Evolutionary conservation across 2,329 filamentous ascomycete species (phyloP), one percentile per base, ranked within the genome.

Genomic region (Aureobasidium sp.): DNA sequence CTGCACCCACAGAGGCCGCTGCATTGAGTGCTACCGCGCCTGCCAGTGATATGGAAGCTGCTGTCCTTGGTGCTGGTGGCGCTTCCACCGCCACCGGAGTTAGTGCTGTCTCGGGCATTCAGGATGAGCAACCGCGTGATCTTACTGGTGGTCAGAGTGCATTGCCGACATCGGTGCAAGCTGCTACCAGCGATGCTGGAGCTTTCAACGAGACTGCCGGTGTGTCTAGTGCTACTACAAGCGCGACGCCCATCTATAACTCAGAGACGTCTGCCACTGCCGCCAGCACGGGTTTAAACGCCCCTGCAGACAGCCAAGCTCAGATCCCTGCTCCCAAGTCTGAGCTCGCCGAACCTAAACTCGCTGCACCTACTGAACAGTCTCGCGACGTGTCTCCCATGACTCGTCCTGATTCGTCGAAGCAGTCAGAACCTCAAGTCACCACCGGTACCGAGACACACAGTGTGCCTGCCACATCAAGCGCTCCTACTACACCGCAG

Each of bases 321-420:
- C 56, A 57, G 27, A 47, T 55, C 10, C 53, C 54, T 17, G 52
- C 45, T 16, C 32, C 45, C 29, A 55, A 56, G 48, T 42, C 55
- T 21, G 38, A 29, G 11, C 51, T 53, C 11, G 41, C 34, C 19
- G 32, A 24, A 12, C 32, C 50, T 12, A 25, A 40, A n/a, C 57
- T 63, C 35, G 64, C 62, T 21, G 60, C 64, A 24, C 59, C 64
- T 39, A n/a, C 39, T 19, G 37, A 57, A 45, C 65, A 66, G 47
- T 70, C 67, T 45, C 66, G 70, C 38, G 71, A 72, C 56, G 68
- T 72, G 35, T 71, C 67, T 22, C 70, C 68, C 30, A 69, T 69
- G 64, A 67, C 70, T 57, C 53, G 42, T 7, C 59, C 58, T 32
- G 55, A 53, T 4, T 61, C 64, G 45, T 68, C 71, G 59, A 68